These are phyloP conservation scores for Chytriomyces confervae DNA, from an alignment of 192 early-diverging fungal species.

Conservation along the genomic window DNA sequence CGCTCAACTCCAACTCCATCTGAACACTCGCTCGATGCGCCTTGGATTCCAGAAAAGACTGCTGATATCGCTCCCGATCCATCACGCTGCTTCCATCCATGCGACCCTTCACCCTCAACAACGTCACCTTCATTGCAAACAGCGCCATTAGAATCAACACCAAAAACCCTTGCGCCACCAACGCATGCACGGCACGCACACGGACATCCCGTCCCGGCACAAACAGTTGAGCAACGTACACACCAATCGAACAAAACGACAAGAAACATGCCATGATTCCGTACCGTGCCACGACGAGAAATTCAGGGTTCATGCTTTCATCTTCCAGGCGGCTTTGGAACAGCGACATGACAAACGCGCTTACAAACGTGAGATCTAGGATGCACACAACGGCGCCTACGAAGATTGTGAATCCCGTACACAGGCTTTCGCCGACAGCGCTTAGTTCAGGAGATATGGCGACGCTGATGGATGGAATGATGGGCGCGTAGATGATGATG, in stretches of 20 bases:
- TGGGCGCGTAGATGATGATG: background rate
- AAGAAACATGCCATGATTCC: slow-evolving; percentile 3
- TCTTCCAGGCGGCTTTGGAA: background rate
- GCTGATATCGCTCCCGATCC: background rate
- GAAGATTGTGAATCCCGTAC: background rate
- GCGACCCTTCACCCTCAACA: background rate
- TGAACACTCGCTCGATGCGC: background rate
- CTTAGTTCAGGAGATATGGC: background rate
- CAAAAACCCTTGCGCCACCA: background rate
- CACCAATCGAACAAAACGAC: background rate
- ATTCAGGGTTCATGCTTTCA: slow-evolving; percentile 13
- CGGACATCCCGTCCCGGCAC: background rate
- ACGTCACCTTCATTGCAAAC: slow-evolving; percentile 34
- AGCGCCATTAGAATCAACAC: slow-evolving; percentile 23
- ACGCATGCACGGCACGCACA: background rate
- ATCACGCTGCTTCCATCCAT: background rate
- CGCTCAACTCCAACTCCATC: background rate
- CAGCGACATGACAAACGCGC: slow-evolving; percentile 7
- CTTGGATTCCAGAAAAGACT: background rate
- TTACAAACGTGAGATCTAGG: slow-evolving; percentile 1
- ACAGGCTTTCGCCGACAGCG: background rate
- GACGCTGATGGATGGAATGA: slow-evolving; percentile 8
- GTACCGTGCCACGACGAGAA: slow-evolving; percentile 2
- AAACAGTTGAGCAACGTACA: background rate
- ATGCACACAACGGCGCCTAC: background rate